Base-by-base conservation (phyloP, 1,284 basidiomycete species). In the Meripilus lineatus region DNA sequence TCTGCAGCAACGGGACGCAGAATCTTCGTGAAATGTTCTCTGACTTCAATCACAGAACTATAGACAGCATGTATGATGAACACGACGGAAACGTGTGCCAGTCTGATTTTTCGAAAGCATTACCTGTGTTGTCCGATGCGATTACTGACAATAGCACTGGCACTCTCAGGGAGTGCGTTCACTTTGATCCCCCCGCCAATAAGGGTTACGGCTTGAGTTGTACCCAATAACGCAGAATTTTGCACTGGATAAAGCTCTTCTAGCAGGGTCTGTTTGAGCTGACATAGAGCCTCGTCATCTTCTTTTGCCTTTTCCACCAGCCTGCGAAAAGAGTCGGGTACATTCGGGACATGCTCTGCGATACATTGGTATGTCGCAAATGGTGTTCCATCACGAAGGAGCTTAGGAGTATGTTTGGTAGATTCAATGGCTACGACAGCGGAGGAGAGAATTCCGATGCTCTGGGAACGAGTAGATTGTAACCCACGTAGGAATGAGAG, bases 121-220 rank as follows among this genome's bases (percentile, higher is more conserved):
- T 32, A 67, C 64, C 67, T 67, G 32, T 69, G 60, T 17, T 68
- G 66, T 28, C 70, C 70, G 45, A 75, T 70, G 10, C 72, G 65
- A 51, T 74, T 75, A 56, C 84, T 82, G 34, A 83, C 60, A 20
- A 77, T 64, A 3, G 74, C 73, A 46, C 63, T 68, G 0, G 69
- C 72, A 23, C 64, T 66, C 55, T 81, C 80, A 1, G 79, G 79
- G 7, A 81, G 67, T 4, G 77, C 62, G 49, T 64, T 64, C 38
- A 71, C 67, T 64, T 88, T 88, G 37, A 86, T 77, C 15, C 85
- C 84, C 2, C 84, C 84, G 14, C 68, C 61, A 33, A 87, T 71
- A 23, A 88, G 61, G 55, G 84, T 83, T 32, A 80, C 70, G 1
- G 87, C 85, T 55, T 86, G 83, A 0, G 84, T 86, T 2, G 84